A percentile compares a stretch with the other conserved stretches of the same genome.
These are phyloP conservation scores for Ophiognomonia clavigignenti-juglandacearum DNA, from an alignment of 2,329 filamentous ascomycete species.

Conservation along the genomic window DNA sequence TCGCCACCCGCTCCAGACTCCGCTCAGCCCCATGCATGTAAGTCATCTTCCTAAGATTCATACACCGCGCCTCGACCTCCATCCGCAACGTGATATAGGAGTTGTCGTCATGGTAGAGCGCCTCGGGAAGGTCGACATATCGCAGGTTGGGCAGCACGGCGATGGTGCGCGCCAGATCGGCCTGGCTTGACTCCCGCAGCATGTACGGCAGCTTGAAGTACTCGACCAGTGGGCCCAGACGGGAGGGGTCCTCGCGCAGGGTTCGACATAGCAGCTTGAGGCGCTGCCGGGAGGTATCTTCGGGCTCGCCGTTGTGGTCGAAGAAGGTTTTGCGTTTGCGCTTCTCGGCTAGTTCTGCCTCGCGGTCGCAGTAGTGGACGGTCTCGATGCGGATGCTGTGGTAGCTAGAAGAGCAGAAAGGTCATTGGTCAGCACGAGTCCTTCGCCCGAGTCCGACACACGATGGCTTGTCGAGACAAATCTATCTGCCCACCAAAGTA, in stretches of 20 bases:
- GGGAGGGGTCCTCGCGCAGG: constrained; percentile 68
- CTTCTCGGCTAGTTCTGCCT: constrained; percentile 73
- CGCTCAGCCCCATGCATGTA: constrained; percentile 76
- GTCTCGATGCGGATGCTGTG: constrained; percentile 87
- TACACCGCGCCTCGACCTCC: constrained; percentile 79
- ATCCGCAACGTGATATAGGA: constrained; percentile 71
- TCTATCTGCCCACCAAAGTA: too few species aligned
- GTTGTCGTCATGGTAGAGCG: constrained; percentile 76
- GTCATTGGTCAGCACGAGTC: background rate
- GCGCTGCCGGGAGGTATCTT: constrained; percentile 72
- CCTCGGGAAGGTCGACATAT: constrained; percentile 88
- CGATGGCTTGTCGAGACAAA: too few species aligned
- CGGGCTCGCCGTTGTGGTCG: constrained; percentile 71
- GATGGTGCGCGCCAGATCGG: constrained; percentile 79
- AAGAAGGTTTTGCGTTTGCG: constrained; percentile 71
- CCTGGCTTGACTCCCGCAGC: constrained; percentile 82
- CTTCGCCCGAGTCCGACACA: too few species aligned
- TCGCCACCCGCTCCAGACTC: constrained; percentile 65
- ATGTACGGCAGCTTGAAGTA: constrained; percentile 92
- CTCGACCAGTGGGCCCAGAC: constrained; percentile 64
- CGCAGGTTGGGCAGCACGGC: constrained; percentile 79
- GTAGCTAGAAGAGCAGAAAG: constrained; percentile 51
- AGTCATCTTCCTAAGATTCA: constrained; percentile 82
- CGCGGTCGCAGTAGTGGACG: constrained; percentile 89
- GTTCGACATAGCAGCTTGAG: constrained; percentile 77